Percentiles rank a stretch among this genome's conserved stretches.
Conservation (phyloP, 176 grass and related monocot genomes). For the Zea luxurians region DNA sequence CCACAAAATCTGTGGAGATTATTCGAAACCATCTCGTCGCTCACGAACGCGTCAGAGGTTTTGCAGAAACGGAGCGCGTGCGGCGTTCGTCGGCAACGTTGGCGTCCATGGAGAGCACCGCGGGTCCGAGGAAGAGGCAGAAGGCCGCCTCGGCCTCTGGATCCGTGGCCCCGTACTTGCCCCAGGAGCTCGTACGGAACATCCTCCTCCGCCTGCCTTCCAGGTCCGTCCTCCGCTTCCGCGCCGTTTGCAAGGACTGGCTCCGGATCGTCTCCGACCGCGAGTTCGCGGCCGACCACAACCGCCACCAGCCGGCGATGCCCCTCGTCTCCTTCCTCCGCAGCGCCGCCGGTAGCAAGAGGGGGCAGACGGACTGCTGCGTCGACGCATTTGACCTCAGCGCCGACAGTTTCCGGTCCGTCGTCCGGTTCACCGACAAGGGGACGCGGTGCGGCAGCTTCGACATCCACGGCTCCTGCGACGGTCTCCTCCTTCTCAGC, state of each 20-base stretch:
- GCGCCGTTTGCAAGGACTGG: constrained; percentile 21
- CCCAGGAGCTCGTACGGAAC: constrained; percentile 28
- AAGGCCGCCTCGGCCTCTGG: background rate
- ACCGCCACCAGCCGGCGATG: background rate
- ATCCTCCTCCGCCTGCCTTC: constrained; percentile 29
- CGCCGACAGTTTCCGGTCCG: background rate
- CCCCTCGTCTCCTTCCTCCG: constrained; percentile 16
- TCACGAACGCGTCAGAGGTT: background rate
- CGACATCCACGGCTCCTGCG: constrained; percentile 14
- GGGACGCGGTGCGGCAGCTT: background rate
- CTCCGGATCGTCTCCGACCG: background rate
- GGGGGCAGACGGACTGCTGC: background rate
- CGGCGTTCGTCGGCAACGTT: background rate
- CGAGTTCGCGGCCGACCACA: constrained; percentile 7
- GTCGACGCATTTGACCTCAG: constrained; percentile 23
- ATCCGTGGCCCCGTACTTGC: background rate
- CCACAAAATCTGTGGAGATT: background rate
- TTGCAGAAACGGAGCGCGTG: background rate
- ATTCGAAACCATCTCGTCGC: background rate
- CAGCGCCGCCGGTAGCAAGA: background rate
- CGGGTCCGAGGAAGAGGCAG: background rate
- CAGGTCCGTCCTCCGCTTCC: constrained; percentile 13
- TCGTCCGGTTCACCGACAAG: background rate
- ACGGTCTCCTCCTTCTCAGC: constrained; percentile 16
- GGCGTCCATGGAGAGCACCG: constrained; percentile 2